Percentiles rank a stretch among this genome's conserved stretches.
Evolutionary conservation across 768 basidiomycete genomes (phyloP).

Genomic region (Russula sp.): DNA sequence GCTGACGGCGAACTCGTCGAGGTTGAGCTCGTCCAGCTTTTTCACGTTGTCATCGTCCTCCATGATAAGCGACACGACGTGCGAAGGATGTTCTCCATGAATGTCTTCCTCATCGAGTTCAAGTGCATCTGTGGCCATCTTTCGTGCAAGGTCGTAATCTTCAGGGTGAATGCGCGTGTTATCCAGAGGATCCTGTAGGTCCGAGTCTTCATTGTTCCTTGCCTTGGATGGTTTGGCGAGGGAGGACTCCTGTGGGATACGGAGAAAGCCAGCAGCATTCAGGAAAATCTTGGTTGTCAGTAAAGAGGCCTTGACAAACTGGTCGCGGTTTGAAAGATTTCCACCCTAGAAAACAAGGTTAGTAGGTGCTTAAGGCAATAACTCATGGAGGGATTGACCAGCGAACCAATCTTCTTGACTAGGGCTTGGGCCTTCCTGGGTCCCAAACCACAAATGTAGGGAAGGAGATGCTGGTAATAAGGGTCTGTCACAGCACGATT

Average conservation of each 20-base stretch:
- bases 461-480: slow-evolving; percentile 85
- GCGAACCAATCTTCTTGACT: slow-evolving; percentile 69
- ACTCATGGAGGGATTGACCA: slow-evolving; percentile 44
- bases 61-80: slow-evolving; percentile 83
- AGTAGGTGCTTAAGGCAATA: neutral
- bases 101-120: slow-evolving; percentile 98
- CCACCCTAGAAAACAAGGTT: slow-evolving; percentile 56
- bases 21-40: slow-evolving; percentile 84
- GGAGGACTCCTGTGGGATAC: slow-evolving; percentile 68
- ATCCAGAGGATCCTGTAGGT: slow-evolving; percentile 85
- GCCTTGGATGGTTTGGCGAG: slow-evolving; percentile 52
- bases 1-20: slow-evolving; percentile 95
- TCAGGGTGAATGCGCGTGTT: slow-evolving; percentile 95
- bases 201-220: slow-evolving; percentile 54
- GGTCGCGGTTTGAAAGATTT: slow-evolving; percentile 77
- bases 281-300: slow-evolving; percentile 85
- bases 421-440: slow-evolving; percentile 88
- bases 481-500: slow-evolving; percentile 85
- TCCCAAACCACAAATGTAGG: slow-evolving; percentile 88
- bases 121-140: slow-evolving; percentile 97
- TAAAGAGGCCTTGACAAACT: slow-evolving; percentile 77
- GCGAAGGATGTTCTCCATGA: slow-evolving; percentile 86
- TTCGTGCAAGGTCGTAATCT: slow-evolving; percentile 95
- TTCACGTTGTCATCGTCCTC: slow-evolving; percentile 67
- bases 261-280: slow-evolving; percentile 89